These are phyloP conservation scores for Dryas integrifolia DNA, from an alignment of 331 rosid species.

Conservation along the genomic window DNA sequence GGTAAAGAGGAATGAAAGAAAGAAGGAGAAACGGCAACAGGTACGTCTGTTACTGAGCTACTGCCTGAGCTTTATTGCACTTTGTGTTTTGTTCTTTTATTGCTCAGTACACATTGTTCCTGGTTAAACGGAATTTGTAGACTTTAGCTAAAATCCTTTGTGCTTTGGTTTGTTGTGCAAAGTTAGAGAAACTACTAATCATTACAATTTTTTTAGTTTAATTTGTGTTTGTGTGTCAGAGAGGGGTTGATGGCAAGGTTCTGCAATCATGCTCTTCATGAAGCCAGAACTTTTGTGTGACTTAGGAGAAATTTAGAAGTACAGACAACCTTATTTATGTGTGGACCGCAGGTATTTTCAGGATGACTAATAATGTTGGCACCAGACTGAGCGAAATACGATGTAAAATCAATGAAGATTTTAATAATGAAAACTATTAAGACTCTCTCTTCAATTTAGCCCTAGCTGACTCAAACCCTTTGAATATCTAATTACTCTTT, in stretches of 20 bases:
- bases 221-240: too few relatives aligned
- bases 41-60: conserved; percentile 25
- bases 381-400: neutral
- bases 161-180: neutral
- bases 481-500: neutral
- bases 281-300: neutral
- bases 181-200: neutral
- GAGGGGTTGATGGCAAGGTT: neutral
- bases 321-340: neutral
- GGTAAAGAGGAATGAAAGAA: conserved; percentile 81
- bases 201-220: neutral
- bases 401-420: neutral
- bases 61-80: neutral
- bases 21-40: conserved; percentile 91
- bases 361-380: neutral
- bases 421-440: neutral
- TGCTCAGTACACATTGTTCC: neutral
- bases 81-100: neutral
- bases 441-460: neutral
- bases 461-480: neutral
- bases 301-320: neutral
- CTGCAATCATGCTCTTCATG: neutral
- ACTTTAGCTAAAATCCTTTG: neutral
- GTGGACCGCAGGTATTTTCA: neutral
- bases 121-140: neutral